These are phyloP conservation scores for Hypoxylon sp. DNA, from an alignment of 2,329 filamentous ascomycete genomes.

Conservation along the genomic window DNA sequence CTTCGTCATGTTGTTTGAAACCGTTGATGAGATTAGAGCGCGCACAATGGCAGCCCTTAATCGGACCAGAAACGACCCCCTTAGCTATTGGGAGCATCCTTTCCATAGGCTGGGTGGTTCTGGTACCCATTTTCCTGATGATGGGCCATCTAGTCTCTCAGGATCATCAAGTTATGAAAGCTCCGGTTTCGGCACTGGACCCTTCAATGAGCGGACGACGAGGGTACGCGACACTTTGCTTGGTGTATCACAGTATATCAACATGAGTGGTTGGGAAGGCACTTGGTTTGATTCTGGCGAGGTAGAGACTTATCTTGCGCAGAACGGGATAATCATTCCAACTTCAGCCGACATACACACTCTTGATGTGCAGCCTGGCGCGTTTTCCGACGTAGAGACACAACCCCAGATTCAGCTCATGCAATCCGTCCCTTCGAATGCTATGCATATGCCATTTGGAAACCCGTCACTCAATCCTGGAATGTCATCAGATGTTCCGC, in stretches of 20 bases:
- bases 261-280: constrained; percentile 75
- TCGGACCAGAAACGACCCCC: constrained; percentile 57
- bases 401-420: constrained; percentile 27
- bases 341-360: constrained; percentile 72
- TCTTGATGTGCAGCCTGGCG: constrained; percentile 66
- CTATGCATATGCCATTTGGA: constrained; percentile 5
- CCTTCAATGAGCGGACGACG: constrained; percentile 61
- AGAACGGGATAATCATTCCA: constrained; percentile 74
- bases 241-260: constrained; percentile 65
- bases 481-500: background rate
- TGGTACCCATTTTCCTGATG: constrained; percentile 73
- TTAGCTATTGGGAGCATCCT: constrained; percentile 73
- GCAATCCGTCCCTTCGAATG: constrained; percentile 28
- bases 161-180: constrained; percentile 50
- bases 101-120: constrained; percentile 77
- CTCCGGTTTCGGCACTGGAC: constrained; percentile 62
- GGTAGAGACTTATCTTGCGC: constrained; percentile 79
- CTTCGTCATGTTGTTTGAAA: constrained; percentile 76
- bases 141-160: constrained; percentile 45
- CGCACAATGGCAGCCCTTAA: constrained; percentile 58
- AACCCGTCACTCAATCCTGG: constrained; percentile 8
- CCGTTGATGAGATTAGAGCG: constrained; percentile 63
- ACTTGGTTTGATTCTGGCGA: constrained; percentile 85
- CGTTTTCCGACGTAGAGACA: constrained; percentile 55
- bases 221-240: constrained; percentile 61